phyloP scores from a whole-genome alignment of 2,329 filamentous ascomycete species.

The Aaosphaeria arxii region DNA sequence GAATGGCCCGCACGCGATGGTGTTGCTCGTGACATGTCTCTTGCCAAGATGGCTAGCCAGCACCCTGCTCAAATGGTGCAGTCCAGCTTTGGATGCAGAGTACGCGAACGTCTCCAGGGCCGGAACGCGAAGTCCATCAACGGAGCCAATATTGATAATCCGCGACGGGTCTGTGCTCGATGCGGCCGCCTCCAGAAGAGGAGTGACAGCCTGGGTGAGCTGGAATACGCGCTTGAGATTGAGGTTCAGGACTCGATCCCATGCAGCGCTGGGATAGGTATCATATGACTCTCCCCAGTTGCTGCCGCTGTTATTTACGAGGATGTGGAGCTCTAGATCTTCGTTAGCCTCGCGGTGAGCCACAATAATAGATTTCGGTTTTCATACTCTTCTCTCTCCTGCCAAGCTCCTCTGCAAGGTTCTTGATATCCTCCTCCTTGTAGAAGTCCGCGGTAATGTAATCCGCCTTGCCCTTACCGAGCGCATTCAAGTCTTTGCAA shows the following conservation, averaged over 20 bases:
- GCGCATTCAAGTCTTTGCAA: conserved; percentile 54
- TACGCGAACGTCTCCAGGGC: conserved; percentile 59
- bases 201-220: conserved; percentile 60
- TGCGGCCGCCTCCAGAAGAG: conserved; percentile 56
- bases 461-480: conserved; percentile 57
- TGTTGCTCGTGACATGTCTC: conserved; percentile 62
- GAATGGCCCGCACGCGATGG: conserved; percentile 69
- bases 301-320: conserved; percentile 65
- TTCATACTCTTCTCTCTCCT: conserved; percentile 46
- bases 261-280: conserved; percentile 51
- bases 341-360: background rate
- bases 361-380: background rate
- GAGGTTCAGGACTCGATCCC: conserved; percentile 57
- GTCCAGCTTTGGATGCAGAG: conserved; percentile 60
- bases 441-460: conserved; percentile 62
- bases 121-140: conserved; percentile 62
- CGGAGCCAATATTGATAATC: conserved; percentile 63
- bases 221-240: conserved; percentile 67
- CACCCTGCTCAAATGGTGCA: conserved; percentile 63
- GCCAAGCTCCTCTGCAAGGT: conserved; percentile 57
- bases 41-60: conserved; percentile 61
- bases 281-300: conserved; percentile 63
- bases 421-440: conserved; percentile 57
- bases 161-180: conserved; percentile 49
- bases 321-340: conserved; percentile 52